Base-by-base conservation (phyloP, 2,329 filamentous ascomycete genomes). In the Lachnellula hyalina region DNA sequence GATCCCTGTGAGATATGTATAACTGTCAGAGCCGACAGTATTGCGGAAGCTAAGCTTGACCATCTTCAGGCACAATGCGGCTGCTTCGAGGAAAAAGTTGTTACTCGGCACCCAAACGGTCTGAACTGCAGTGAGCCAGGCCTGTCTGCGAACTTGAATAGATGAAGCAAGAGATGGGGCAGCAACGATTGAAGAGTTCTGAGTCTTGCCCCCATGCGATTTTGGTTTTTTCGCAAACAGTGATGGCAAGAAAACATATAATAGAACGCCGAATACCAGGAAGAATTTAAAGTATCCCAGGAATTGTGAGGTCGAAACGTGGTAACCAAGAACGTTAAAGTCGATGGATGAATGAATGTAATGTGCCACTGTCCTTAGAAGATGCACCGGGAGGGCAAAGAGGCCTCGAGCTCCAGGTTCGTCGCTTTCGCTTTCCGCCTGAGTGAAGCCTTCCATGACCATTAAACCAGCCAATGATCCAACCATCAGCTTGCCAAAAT, bases 41-140 rank as follows among this genome's bases (percentile, higher is more conserved):
- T 90, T 91, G 46, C 90, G 84, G 51, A 90, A 70, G 63, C 89
- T 89, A 50, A 96, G 86, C 71, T 96, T 96, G 53, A 88, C 72
- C 52, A 86, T 89, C 75, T 96, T 94, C 42, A 90, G 76, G 6
- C 85, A 77, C 23, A 96, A 78, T 3, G 91, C 92, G 15, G 89
- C 84, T 53, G 89, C 87, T 70, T 96, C 93, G 3, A 95, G 82
- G 62, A 93, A 80, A 69, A 96, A 92, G 62, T 87, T 89, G 70
- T 96, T 90, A 19, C 86, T 83, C 11, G 93, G 93, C 14, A 96
- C 89, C 82, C 91, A 95, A 23, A 96, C 89, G 4, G 88, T 93
- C 72, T 96, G 92, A 56, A 96, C 86, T 7, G 92, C 89, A 3
- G 92, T 96, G 54, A 95, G 84, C 92, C 93, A 96, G 34, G 92